These are phyloP conservation scores for Aureobasidium sp. DNA, from an alignment of 2,329 filamentous ascomycete genomes.

Conservation along the genomic window DNA sequence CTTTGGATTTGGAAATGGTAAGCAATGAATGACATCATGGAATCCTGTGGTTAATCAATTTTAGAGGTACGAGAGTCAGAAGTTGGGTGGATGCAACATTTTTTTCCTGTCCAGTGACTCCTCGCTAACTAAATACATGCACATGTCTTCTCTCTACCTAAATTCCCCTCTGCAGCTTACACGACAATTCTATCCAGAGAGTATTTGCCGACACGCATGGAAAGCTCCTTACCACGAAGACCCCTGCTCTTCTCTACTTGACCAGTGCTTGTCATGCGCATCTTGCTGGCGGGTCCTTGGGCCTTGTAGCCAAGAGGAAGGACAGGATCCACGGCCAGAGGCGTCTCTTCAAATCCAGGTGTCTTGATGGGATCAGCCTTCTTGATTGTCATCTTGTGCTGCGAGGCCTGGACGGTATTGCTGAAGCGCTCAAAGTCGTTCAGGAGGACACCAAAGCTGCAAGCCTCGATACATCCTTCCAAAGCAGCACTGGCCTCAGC, in stretches of 20 bases:
- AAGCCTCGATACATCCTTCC: conserved; percentile 63
- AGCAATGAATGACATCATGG: conserved; percentile 14
- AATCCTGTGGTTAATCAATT: not conserved
- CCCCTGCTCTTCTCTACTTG: conserved; percentile 59
- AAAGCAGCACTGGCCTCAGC: conserved; percentile 64
- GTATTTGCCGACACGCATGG: conserved; percentile 74
- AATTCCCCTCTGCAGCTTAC: not conserved
- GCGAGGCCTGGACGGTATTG: conserved; percentile 11
- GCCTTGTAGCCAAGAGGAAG: conserved; percentile 69
- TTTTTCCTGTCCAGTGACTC: conserved; percentile 14
- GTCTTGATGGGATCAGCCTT: conserved; percentile 28
- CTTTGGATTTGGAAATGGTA: not conserved
- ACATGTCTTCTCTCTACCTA: not conserved
- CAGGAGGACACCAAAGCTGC: conserved; percentile 57
- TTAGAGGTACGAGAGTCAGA: not conserved
- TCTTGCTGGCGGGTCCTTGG: conserved; percentile 33
- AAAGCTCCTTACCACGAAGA: conserved; percentile 70
- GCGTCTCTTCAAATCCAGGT: conserved; percentile 44
- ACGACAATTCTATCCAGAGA: conserved; percentile 64
- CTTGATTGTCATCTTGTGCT: conserved; percentile 27
- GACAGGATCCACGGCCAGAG: conserved; percentile 39
- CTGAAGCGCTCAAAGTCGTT: conserved; percentile 58
- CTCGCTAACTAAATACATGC: conserved; percentile 16
- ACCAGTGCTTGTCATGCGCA: conserved; percentile 29
- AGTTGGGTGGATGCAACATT: conserved; percentile 1